Base-by-base conservation (phyloP, 83 land plant genomes). In the Isoetes engelmannii region DNA sequence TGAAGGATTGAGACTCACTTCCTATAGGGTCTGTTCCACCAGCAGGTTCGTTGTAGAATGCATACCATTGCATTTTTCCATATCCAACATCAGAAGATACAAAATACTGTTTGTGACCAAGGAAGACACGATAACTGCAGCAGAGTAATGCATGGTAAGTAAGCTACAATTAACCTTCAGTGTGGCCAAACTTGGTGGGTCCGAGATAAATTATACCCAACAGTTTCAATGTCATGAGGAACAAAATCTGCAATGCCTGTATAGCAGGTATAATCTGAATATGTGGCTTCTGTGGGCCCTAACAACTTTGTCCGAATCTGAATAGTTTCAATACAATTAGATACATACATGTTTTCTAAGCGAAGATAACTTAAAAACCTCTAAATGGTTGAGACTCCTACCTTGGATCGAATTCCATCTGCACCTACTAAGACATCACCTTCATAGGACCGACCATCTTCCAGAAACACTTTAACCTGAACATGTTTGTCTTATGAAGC, bases 51-150 rank as follows among this genome's bases (percentile, higher is more conserved):
- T 92, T 83, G 81, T 89, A 84, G 70, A 92, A 92, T 51, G 90
- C 97, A 79, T 92, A 92, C 97, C 97, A 92, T 67, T 92, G 97
- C 97, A 92, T 92, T 72, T 89, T 92, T 45, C 94, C 97, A 56
- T 77, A 84, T 18, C 97, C 97, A 5, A 92, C 97, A 78, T 92
- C 97, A 4, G 97, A 92, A 50, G 97, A 92, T 56, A 92, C 97
- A 70, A 92, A 92, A 74, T 92, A 92, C 44, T 92, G 90, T 51
- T 89, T 92, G 73, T 92, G 90, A 18, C 94, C 97, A 56, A 92
- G 62, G 62, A 86, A 92, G 17, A 92, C 94, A 5, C 97, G 94
- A 66, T 90, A 90, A 75, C 96, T 90, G 53, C 69, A 82, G 45
- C 78, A 61, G n/a, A n/a, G n/a, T n/a, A n/a, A n/a, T n/a, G n/a